phyloP scores from a whole-genome alignment of 768 basidiomycete species.

The Collybia sordida region DNA sequence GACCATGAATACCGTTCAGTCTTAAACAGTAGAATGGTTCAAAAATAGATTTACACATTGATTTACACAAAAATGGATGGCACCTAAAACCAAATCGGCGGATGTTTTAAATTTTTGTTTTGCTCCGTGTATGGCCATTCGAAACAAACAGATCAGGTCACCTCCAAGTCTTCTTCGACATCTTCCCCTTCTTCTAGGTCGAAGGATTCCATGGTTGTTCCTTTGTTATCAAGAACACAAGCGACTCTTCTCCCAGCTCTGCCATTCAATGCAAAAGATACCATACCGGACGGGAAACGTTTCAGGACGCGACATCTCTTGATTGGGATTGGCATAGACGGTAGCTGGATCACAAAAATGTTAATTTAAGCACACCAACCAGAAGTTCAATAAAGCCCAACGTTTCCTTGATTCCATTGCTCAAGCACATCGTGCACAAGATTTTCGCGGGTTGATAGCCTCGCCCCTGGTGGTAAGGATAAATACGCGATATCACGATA shows the following conservation, averaged over 20 bases:
- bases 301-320: constrained; percentile 55
- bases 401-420: constrained; percentile 63
- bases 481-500: constrained; percentile 65
- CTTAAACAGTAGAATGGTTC: too few species aligned
- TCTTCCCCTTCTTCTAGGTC: constrained; percentile 75
- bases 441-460: constrained; percentile 57
- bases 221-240: constrained; percentile 67
- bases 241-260: constrained; percentile 71
- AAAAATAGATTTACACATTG: too few species aligned
- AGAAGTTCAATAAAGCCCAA: constrained; percentile 36
- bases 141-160: too few species aligned
- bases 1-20: too few species aligned
- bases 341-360: constrained; percentile 43
- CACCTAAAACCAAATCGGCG: too few species aligned
- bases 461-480: constrained; percentile 51
- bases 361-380: constrained; percentile 26
- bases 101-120: too few species aligned
- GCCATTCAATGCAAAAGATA: constrained; percentile 73
- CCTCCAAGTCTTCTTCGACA: constrained; percentile 27
- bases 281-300: constrained; percentile 49
- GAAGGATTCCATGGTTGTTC: constrained; percentile 65
- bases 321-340: constrained; percentile 48
- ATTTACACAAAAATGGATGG: too few species aligned
- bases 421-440: constrained; percentile 58
- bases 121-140: not conserved